phyloP scores from a whole-genome alignment of 345 rosid genomes.

The Rhodamnia rubescens region DNA sequence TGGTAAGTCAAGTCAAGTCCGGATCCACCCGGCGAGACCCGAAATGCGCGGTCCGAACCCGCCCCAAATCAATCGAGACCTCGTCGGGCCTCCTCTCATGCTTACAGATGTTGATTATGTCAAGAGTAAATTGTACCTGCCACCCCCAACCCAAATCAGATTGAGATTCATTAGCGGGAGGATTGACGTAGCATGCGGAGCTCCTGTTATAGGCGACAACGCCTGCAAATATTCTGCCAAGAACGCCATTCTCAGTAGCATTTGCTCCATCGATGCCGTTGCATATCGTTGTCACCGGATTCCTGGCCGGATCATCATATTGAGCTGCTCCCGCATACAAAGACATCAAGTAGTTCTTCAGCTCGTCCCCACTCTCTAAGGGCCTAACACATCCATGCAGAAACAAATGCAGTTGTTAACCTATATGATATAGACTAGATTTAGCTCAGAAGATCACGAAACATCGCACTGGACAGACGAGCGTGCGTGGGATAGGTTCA shows the following conservation, averaged over 20 bases:
- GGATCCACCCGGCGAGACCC: too few species aligned
- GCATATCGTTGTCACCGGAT: conserved; percentile 23
- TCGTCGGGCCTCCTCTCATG: too few species aligned
- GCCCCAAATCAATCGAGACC: too few species aligned
- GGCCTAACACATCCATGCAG: conserved; percentile 6
- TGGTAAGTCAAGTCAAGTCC: too few species aligned
- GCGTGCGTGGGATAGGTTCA: not conserved
- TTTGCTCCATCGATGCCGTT: conserved; percentile 15
- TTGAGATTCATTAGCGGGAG: not conserved
- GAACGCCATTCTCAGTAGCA: conserved; percentile 1
- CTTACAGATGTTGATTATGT: too few species aligned
- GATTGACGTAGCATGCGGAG: conserved; percentile 7
- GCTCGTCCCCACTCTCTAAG: conserved; percentile 5
- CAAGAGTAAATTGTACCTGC: conserved; percentile 23
- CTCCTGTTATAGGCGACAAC: not conserved
- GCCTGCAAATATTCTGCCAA: conserved; percentile 20
- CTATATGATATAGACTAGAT: not conserved
- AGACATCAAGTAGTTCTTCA: conserved; percentile 7
- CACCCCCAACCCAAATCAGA: conserved; percentile 17
- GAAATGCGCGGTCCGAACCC: too few species aligned
- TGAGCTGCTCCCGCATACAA: conserved; percentile 29
- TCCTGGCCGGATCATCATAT: conserved; percentile 19
- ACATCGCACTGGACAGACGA: not conserved
- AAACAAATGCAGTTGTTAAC: not conserved
- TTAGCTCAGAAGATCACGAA: not conserved